Conservation (phyloP, 306 rosid genomes). For the Lathyrus aphaca region DNA sequence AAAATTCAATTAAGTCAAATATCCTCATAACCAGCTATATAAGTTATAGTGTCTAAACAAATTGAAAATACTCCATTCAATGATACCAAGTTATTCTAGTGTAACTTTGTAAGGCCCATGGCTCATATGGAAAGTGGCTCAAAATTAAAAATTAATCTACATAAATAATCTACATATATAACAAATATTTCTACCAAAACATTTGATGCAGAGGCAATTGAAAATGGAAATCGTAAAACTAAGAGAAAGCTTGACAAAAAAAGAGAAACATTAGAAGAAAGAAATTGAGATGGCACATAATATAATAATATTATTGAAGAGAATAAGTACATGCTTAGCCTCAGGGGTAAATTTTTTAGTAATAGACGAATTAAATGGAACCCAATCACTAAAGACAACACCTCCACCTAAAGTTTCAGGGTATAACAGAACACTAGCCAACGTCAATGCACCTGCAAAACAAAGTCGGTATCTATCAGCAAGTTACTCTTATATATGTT, state of each 20-base stretch:
- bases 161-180: constrained; percentile 1
- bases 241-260: background rate
- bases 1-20: constrained; percentile 22
- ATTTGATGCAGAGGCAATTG: constrained; percentile 1
- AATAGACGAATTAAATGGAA: constrained; percentile 75
- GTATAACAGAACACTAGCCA: constrained; percentile 85
- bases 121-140: background rate
- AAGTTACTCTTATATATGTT: constrained; percentile 2
- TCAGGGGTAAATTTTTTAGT: constrained; percentile 57
- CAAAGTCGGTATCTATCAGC: constrained; percentile 7
- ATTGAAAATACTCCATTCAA: background rate
- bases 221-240: background rate
- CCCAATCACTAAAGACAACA: constrained; percentile 87
- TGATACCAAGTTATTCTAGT: constrained; percentile 21
- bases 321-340: constrained; percentile 64
- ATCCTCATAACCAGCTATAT: background rate
- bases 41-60: constrained; percentile 4
- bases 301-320: constrained; percentile 15
- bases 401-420: constrained; percentile 92
- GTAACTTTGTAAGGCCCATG: background rate
- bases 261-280: background rate
- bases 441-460: constrained; percentile 77
- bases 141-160: constrained; percentile 3
- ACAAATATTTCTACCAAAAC: constrained; percentile 2
- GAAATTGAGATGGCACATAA: constrained; percentile 13